Percentiles rank a stretch among this genome's conserved stretches.
These are phyloP conservation scores for Salinomyces thailandicus DNA, from an alignment of 2,329 filamentous ascomycete genomes.

Conservation along the genomic window DNA sequence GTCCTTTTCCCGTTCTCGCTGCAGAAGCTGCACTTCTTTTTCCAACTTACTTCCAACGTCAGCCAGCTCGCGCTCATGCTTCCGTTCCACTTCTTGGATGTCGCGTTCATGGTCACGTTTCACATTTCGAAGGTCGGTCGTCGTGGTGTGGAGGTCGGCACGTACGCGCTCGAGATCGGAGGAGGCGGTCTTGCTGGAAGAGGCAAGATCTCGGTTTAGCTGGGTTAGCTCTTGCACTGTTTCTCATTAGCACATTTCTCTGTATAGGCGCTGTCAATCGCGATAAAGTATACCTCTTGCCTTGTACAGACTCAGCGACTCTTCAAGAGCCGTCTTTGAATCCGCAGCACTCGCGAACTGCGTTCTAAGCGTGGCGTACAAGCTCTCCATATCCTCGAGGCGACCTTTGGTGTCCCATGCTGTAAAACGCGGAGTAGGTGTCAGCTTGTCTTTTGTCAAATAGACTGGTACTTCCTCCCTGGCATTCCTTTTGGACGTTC, in stretches of 20 bases:
- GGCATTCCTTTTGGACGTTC: conserved; percentile 19
- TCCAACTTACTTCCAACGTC: conserved; percentile 19
- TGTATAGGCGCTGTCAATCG: not conserved
- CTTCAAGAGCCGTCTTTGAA: conserved; percentile 60
- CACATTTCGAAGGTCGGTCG: conserved; percentile 22
- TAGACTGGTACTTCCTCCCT: conserved; percentile 43
- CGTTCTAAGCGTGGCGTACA: conserved; percentile 61
- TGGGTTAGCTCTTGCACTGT: conserved; percentile 18
- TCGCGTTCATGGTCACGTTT: conserved; percentile 25
- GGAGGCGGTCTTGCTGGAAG: conserved; percentile 47
- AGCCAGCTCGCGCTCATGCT: conserved; percentile 18
- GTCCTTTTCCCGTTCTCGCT: conserved; percentile 40
- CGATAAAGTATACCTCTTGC: conserved; percentile 50
- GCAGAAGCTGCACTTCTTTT: conserved; percentile 17
- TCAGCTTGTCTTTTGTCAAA: conserved; percentile 50
- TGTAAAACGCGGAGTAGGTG: conserved; percentile 41
- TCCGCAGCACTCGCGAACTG: conserved; percentile 60
- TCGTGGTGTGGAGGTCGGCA: conserved; percentile 23
- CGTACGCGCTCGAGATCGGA: conserved; percentile 48
- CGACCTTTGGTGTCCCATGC: conserved; percentile 71
- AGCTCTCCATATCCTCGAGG: conserved; percentile 63
- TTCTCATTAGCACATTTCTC: not conserved
- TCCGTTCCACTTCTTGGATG: conserved; percentile 19
- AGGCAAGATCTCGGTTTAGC: conserved; percentile 34
- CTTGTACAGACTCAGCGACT: conserved; percentile 64